Evolutionary conservation across 176 grass and related monocot genomes (phyloP).

Genomic region (Canna indica): DNA sequence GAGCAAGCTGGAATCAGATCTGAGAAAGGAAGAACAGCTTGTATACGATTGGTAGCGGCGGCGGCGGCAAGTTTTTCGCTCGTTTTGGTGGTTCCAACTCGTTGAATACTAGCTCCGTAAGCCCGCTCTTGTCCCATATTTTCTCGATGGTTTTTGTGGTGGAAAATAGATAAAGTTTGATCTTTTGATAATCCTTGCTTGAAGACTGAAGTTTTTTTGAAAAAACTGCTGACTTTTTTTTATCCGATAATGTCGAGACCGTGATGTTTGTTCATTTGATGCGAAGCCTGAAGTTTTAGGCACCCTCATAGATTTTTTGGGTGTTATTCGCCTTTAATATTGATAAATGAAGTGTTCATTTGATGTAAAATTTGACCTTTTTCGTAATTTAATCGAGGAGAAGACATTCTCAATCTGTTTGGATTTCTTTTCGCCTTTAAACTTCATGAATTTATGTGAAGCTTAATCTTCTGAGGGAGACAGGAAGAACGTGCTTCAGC

Average conservation of each 20-base stretch:
- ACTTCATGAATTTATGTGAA: background rate
- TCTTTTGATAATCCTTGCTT: background rate
- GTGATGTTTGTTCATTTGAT: background rate
- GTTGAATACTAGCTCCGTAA: background rate
- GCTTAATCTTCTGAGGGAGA: no score
- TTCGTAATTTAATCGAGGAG: background rate
- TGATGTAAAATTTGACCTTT: background rate
- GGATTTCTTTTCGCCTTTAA: background rate
- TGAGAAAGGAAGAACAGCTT: background rate
- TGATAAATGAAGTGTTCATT: background rate
- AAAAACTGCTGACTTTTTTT: background rate
- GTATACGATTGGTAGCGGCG: background rate
- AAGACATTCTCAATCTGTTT: background rate
- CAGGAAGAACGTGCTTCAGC: no score
- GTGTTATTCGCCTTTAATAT: no score
- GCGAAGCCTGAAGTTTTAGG: background rate
- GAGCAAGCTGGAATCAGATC: background rate
- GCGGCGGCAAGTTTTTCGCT: background rate
- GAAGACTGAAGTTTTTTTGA: no score
- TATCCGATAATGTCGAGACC: background rate
- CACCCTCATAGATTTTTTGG: no score
- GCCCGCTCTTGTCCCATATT: background rate
- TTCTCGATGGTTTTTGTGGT: background rate
- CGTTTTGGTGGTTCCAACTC: background rate
- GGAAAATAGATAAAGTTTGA: background rate